Base-by-base conservation (phyloP, 2,329 filamentous ascomycete genomes). In the Sporothrix brasiliensis region DNA sequence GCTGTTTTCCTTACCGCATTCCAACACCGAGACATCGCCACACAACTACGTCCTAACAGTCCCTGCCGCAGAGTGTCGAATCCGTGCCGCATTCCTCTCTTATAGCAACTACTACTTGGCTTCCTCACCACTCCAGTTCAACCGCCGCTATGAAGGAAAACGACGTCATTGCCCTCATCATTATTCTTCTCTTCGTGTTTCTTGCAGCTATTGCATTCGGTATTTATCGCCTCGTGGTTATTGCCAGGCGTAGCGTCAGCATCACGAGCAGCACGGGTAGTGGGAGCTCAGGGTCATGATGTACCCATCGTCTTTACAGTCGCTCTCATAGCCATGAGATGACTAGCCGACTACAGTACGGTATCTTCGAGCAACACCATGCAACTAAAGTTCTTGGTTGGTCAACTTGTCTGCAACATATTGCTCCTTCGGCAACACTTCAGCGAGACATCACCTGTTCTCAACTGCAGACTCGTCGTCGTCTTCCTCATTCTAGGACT, bases 91-190 rank as follows among this genome's bases (percentile, higher is more conserved):
- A 68, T 68, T 68, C 66, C 53, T 68, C 27, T 16, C 10, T 21
- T 41, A 24, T 13, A 47, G 19, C 9, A 10, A 16, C 21, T 16
- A n/a, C 21, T 54, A 13, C 27, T 30, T 47, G 39, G n/a, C 10
- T 4, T 10, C 14, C 5, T 3, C 34, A n/a, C 41, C 13, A 30
- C 27, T 34, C 66, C 52, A 39, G 50, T 39, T 67, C 58, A 60
- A 63, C 78, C 76, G 77, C 79, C 77, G 82, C 74, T 74, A 89
- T 86, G 84, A 86, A 90, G 79, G 80, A 85, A 81, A 90, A 90
- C 85, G 85, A 90, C 79, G 86, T 87, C 76, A 90, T 90, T 79
- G 88, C 88, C 75, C 83, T 90, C 78, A 90, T 90, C 77, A 86
- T 90, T 79, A 89, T 90, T 78, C 78, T 90, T 70, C 84, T 90